A percentile compares a stretch with the other conserved stretches of the same genome.
Evolutionary conservation across 768 basidiomycete genomes (phyloP).

Genomic region (Naganishia kalamii): DNA sequence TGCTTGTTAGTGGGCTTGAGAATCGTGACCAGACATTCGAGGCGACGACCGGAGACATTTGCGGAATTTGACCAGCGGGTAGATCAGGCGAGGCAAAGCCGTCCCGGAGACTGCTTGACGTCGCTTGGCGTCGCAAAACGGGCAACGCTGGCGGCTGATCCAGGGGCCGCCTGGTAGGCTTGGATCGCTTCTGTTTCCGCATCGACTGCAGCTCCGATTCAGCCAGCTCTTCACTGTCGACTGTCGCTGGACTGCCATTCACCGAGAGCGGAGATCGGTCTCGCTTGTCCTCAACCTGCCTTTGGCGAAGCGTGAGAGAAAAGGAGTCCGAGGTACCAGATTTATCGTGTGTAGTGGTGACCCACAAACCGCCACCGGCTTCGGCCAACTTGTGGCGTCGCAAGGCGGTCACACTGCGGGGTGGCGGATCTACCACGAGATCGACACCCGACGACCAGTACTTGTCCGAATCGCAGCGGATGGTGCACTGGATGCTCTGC

Average conservation of each 20-base stretch:
- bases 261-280: constrained; percentile 80
- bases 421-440: constrained; percentile 51
- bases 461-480: constrained; percentile 80
- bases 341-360: constrained; percentile 79
- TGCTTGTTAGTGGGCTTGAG: constrained; percentile 33
- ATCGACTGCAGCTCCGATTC: constrained; percentile 79
- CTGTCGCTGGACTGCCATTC: constrained; percentile 74
- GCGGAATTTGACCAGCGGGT: background rate
- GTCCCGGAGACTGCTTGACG: background rate
- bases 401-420: constrained; percentile 80
- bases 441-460: constrained; percentile 75
- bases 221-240: constrained; percentile 82
- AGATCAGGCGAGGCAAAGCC: background rate
- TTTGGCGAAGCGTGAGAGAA: constrained; percentile 65
- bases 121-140: constrained; percentile 35
- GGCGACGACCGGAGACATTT: background rate
- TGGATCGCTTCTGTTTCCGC: constrained; percentile 74
- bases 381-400: constrained; percentile 80
- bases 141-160: constrained; percentile 63
- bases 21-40: constrained; percentile 27
- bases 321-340: constrained; percentile 75
- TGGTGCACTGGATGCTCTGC: constrained; percentile 69
- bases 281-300: constrained; percentile 56
- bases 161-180: constrained; percentile 76
- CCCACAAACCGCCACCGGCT: constrained; percentile 82